Conservation (phyloP, 306 rosid species). For the Dryas alaskensis region DNA sequence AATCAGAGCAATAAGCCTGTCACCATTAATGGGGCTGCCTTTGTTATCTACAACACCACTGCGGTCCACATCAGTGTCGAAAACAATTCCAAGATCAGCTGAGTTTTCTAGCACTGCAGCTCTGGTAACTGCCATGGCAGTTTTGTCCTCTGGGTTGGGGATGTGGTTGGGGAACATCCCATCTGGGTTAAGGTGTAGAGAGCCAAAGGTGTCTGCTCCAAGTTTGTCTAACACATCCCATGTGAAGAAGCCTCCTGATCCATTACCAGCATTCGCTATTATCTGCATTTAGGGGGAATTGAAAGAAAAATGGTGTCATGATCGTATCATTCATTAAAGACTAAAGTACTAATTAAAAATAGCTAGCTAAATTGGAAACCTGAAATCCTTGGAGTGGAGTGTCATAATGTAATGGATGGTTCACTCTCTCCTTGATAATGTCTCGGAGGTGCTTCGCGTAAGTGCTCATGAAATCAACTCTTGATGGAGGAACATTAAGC, state of each 20-base stretch:
- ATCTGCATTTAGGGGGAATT: constrained; percentile 41
- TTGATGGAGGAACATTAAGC: constrained; percentile 39
- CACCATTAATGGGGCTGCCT: constrained; percentile 83
- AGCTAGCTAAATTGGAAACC: constrained; percentile 32
- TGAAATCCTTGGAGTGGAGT: constrained; percentile 82
- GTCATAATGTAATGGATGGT: constrained; percentile 75
- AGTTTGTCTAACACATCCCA: constrained; percentile 87
- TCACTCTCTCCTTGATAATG: constrained; percentile 70
- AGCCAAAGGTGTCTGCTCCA: constrained; percentile 92
- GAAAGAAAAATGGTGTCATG: too few relatives aligned
- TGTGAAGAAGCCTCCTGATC: constrained; percentile 93
- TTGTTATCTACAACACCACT: constrained; percentile 70
- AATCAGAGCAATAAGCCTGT: constrained; percentile 79
- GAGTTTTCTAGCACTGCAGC: constrained; percentile 58
- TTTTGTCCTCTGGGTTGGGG: constrained; percentile 84
- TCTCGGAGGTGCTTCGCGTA: constrained; percentile 67
- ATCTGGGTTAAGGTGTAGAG: constrained; percentile 79
- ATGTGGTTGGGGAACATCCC: constrained; percentile 95
- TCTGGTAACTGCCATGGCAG: constrained; percentile 81
- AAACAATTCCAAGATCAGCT: constrained; percentile 83
- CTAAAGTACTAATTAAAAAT: background rate
- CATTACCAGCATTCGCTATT: constrained; percentile 90
- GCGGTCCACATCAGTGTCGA: constrained; percentile 87
- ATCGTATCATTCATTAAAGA: background rate
- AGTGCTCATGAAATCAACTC: constrained; percentile 76